Percentiles rank a stretch among this genome's conserved stretches.
Conservation (phyloP, 305 asterid genomes). For the Nicotiana rustica region DNA sequence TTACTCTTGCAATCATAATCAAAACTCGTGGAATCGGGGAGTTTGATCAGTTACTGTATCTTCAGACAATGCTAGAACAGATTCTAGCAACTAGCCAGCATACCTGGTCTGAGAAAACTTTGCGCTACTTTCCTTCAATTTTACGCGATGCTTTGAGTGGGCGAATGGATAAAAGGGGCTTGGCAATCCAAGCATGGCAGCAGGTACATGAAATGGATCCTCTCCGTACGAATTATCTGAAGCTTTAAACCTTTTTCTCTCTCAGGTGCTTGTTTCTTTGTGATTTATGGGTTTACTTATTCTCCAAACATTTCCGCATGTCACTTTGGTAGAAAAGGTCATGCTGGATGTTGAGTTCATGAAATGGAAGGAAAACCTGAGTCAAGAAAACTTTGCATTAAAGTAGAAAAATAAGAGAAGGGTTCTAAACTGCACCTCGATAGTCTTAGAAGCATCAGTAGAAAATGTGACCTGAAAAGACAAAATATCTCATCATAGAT, state of each 20-base stretch:
- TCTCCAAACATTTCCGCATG: not conserved
- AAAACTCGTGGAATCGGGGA: constrained; percentile 98
- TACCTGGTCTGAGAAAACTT: constrained; percentile 99
- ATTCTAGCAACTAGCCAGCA: constrained; percentile 93
- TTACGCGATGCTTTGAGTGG: constrained; percentile 88
- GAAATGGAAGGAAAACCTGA: constrained; percentile 10
- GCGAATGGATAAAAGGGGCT: constrained; percentile 82
- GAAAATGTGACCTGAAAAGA: constrained; percentile 8
- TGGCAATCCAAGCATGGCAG: constrained; percentile 95
- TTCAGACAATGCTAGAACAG: constrained; percentile 96
- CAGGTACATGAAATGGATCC: constrained; percentile 59
- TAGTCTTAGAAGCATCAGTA: constrained; percentile 7
- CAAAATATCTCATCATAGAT: not conserved
- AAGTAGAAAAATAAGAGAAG: constrained; percentile 18
- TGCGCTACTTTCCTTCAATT: constrained; percentile 86
- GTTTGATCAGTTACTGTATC: constrained; percentile 87
- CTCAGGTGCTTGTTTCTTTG: constrained; percentile 21
- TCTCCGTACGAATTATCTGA: constrained; percentile 12
- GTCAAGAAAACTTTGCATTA: not conserved
- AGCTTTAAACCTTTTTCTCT: constrained; percentile 24
- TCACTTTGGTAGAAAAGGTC: constrained; percentile 16
- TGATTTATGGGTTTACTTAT: constrained; percentile 18
- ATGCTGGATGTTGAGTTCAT: not conserved
- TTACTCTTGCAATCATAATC: constrained; percentile 86
- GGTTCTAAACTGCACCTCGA: not conserved